Evolutionary conservation across 1,284 basidiomycete genomes (phyloP).

Genomic region (Ganoderma multipileum): DNA sequence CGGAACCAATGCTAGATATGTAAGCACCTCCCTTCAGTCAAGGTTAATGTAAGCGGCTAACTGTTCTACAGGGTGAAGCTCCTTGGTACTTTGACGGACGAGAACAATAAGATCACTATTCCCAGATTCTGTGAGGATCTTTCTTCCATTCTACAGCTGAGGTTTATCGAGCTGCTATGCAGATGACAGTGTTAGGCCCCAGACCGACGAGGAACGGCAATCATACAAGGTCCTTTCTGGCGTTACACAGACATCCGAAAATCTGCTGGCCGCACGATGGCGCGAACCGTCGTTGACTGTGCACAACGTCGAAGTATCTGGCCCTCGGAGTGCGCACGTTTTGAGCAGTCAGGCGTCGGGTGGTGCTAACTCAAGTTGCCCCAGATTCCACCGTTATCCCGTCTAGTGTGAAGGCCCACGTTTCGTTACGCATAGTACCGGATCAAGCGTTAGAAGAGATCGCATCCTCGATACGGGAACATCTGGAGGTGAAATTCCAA

Average conservation of each 20-base stretch:
- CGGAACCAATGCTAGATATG: constrained; percentile 95
- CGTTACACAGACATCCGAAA: constrained; percentile 70
- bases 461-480: constrained; percentile 63
- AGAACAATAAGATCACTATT: constrained; percentile 67
- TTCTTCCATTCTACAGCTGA: constrained; percentile 10
- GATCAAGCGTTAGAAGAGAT: constrained; percentile 87
- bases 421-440: constrained; percentile 92
- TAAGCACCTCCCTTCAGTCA: constrained; percentile 40
- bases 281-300: constrained; percentile 79
- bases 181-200: constrained; percentile 80
- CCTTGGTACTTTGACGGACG: constrained; percentile 75
- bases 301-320: constrained; percentile 75
- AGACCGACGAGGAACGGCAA: constrained; percentile 70
- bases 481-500: constrained; percentile 70
- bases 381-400: constrained; percentile 90
- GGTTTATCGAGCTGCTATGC: constrained; percentile 8
- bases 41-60: not conserved
- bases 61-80: constrained; percentile 70
- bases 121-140: constrained; percentile 81
- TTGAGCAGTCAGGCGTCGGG: not conserved
- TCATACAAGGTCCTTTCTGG: constrained; percentile 74
- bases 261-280: constrained; percentile 79
- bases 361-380: not conserved
- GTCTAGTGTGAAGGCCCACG: constrained; percentile 77
- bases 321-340: constrained; percentile 64